These are phyloP conservation scores for Linaria vulgaris DNA, from an alignment of 257 asterid genomes.

Conservation along the genomic window DNA sequence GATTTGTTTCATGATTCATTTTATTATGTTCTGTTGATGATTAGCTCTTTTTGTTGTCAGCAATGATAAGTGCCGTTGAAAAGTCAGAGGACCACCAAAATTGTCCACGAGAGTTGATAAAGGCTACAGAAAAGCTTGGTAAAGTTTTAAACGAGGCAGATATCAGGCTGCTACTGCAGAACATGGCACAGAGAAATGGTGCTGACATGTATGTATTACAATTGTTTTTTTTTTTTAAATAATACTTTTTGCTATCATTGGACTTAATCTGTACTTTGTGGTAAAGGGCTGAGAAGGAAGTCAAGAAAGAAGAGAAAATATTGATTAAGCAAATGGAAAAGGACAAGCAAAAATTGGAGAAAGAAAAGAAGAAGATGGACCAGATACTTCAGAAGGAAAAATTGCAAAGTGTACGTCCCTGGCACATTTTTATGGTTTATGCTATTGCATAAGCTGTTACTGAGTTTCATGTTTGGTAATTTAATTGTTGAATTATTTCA, in stretches of 20 bases:
- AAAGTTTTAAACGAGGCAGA: conserved; percentile 73
- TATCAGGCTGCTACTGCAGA: conserved; percentile 53
- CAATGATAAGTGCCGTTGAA: conserved; percentile 58
- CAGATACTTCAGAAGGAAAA: conserved; percentile 71
- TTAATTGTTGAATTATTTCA: conserved; percentile 2
- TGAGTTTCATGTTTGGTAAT: conserved; percentile 8
- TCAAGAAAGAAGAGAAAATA: conserved; percentile 49
- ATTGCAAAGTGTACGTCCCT: conserved; percentile 58
- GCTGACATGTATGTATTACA: conserved; percentile 59
- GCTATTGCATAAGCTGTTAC: neutral
- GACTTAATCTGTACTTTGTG: conserved; percentile 28
- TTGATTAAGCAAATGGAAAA: conserved; percentile 76
- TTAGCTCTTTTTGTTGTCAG: conserved; percentile 47
- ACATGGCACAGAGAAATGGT: conserved; percentile 45
- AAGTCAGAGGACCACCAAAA: conserved; percentile 42
- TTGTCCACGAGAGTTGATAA: conserved; percentile 53
- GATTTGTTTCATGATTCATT: conserved; percentile 10
- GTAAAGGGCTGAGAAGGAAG: conserved; percentile 75
- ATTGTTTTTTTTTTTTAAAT: conserved; percentile 3
- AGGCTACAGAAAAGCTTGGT: conserved; percentile 69
- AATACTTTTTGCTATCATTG: conserved; percentile 21
- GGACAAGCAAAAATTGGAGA: conserved; percentile 71
- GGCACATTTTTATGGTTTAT: conserved; percentile 17
- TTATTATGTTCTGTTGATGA: neutral
- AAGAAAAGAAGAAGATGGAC: conserved; percentile 65